A percentile compares a stretch with the other conserved stretches of the same genome.
phyloP scores from a whole-genome alignment of 768 basidiomycete genomes.

The Inosperma sp. region DNA sequence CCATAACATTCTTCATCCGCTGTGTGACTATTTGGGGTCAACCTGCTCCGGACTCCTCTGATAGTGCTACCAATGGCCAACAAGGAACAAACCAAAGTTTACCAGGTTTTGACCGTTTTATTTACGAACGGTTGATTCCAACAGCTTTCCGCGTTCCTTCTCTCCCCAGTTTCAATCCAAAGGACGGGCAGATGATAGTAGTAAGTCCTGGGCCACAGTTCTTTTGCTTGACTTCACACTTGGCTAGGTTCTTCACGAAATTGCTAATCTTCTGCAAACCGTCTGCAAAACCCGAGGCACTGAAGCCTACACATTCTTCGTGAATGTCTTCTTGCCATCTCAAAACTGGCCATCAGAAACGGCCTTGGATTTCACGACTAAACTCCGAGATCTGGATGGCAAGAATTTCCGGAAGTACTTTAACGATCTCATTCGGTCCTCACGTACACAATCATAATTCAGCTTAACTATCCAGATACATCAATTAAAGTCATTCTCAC shows the following conservation, averaged over 20 bases:
- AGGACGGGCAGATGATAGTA: slow-evolving; percentile 81
- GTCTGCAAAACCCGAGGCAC: slow-evolving; percentile 71
- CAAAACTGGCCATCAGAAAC: slow-evolving; percentile 81
- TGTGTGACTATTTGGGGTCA: slow-evolving; percentile 68
- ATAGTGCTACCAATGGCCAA: slow-evolving; percentile 31
- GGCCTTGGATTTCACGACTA: slow-evolving; percentile 71
- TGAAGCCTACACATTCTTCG: slow-evolving; percentile 81
- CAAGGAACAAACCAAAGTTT: slow-evolving; percentile 38
- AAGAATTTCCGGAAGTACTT: slow-evolving; percentile 85
- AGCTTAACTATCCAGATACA: background rate
- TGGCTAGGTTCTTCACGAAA: slow-evolving; percentile 79
- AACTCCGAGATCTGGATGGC: slow-evolving; percentile 67
- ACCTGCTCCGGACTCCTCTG: slow-evolving; percentile 30
- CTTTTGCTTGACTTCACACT: background rate
- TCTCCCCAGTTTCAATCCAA: slow-evolving; percentile 74
- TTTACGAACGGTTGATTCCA: slow-evolving; percentile 83
- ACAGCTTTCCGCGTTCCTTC: slow-evolving; percentile 79
- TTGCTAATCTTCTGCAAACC: slow-evolving; percentile 77
- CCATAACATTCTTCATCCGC: slow-evolving; percentile 72
- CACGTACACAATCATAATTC: slow-evolving; percentile 53
- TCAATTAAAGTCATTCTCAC: background rate
- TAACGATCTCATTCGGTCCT: slow-evolving; percentile 74
- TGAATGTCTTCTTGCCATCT: slow-evolving; percentile 76
- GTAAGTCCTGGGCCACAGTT: slow-evolving; percentile 50
- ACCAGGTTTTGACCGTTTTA: slow-evolving; percentile 88